These are phyloP conservation scores for Lithohypha guttulata DNA, from an alignment of 2,329 filamentous ascomycete species.

Conservation along the genomic window DNA sequence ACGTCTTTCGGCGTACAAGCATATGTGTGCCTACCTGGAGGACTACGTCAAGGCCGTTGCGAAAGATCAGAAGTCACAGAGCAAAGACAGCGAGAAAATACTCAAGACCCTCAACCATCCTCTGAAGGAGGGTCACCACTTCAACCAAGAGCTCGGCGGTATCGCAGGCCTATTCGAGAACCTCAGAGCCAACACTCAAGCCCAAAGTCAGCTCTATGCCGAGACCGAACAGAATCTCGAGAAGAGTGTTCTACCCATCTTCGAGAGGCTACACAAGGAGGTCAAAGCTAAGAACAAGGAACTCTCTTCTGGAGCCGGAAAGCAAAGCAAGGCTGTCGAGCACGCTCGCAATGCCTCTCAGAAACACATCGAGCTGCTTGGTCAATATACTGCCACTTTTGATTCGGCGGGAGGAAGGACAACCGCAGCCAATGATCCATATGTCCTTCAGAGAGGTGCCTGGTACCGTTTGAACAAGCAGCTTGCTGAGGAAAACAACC, in stretches of 20 bases:
- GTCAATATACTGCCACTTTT: slow-evolving; percentile 69
- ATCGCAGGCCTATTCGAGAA: slow-evolving; percentile 88
- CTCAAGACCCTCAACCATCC: slow-evolving; percentile 84
- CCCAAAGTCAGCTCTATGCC: slow-evolving; percentile 74
- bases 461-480: slow-evolving; percentile 80
- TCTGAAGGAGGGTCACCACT: slow-evolving; percentile 82
- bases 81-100: slow-evolving; percentile 91
- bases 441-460: slow-evolving; percentile 72
- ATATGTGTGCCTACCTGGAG: slow-evolving; percentile 81
- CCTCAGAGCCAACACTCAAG: slow-evolving; percentile 80
- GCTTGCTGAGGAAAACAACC: slow-evolving; percentile 90
- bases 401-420: slow-evolving; percentile 65
- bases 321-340: slow-evolving; percentile 80
- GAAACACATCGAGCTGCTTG: slow-evolving; percentile 91
- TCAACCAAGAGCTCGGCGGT: slow-evolving; percentile 79
- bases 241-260: slow-evolving; percentile 71
- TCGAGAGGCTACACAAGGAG: slow-evolving; percentile 85
- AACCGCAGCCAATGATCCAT: slow-evolving; percentile 69
- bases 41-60: slow-evolving; percentile 79
- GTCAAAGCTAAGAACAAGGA: slow-evolving; percentile 97
- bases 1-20: slow-evolving; percentile 89
- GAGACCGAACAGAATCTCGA: slow-evolving; percentile 90
- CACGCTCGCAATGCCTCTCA: slow-evolving; percentile 78
- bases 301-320: slow-evolving; percentile 66
- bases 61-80: slow-evolving; percentile 71